Evolutionary conservation across 805 yeast species (phyloP).

Genomic region (Wickerhamiella azymoides): DNA sequence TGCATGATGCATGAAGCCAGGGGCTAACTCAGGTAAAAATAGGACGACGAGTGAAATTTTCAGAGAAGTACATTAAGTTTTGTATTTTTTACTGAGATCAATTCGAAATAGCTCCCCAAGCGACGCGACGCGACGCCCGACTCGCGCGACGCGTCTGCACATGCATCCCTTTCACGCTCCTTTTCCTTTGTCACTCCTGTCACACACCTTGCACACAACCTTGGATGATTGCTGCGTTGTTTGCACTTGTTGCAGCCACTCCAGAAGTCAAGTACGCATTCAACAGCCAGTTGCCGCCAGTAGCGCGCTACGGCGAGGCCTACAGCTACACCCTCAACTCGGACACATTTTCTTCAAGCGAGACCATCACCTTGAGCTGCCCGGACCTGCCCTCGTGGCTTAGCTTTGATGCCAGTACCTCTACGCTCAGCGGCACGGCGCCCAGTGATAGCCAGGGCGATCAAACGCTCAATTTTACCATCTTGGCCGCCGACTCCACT

Average conservation of each 20-base stretch:
- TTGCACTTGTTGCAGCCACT: conserved; percentile 25
- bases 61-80: too few relatives aligned
- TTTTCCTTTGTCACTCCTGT: conserved; percentile 8
- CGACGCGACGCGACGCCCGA: not conserved
- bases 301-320: conserved; percentile 53
- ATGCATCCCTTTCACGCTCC: not conserved
- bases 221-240: conserved; percentile 8
- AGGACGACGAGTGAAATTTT: too few relatives aligned
- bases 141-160: not conserved
- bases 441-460: conserved; percentile 28
- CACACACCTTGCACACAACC: not conserved
- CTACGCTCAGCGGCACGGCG: conserved; percentile 58
- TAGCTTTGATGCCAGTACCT: conserved; percentile 44
- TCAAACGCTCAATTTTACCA: conserved; percentile 31
- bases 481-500: conserved; percentile 50
- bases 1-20: too few relatives aligned
- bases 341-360: conserved; percentile 46
- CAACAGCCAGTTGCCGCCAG: conserved; percentile 70
- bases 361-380: conserved; percentile 39
- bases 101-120: not conserved
- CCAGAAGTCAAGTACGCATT: conserved; percentile 65
- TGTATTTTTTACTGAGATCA: too few relatives aligned
- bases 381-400: conserved; percentile 66
- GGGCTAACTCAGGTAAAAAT: too few relatives aligned
- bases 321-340: conserved; percentile 56